A percentile compares a stretch with the other conserved stretches of the same genome.
These are phyloP conservation scores for Westerdykella ornata DNA, from an alignment of 2,329 filamentous ascomycete species.

Conservation along the genomic window DNA sequence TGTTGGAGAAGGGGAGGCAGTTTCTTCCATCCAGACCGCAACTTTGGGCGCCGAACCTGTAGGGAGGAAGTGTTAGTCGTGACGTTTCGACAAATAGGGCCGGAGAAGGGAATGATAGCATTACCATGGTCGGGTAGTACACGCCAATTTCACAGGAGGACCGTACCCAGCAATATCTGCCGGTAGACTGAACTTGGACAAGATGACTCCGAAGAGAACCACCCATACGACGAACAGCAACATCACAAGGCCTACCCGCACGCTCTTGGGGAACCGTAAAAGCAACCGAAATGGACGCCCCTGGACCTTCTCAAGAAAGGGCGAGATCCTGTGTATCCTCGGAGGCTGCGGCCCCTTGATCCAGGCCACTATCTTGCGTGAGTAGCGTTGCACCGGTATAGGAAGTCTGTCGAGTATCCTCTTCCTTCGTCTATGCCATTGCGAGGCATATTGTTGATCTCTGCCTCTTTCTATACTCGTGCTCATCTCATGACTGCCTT, in stretches of 20 bases:
- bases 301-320: slow-evolving; percentile 59
- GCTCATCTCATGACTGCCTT: background rate
- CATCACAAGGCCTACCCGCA: slow-evolving; percentile 51
- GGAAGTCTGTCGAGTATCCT: background rate
- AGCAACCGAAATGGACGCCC: slow-evolving; percentile 57
- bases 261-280: slow-evolving; percentile 51
- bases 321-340: slow-evolving; percentile 39
- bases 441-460: background rate
- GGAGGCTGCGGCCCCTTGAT: slow-evolving; percentile 42
- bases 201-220: slow-evolving; percentile 59
- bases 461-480: background rate
- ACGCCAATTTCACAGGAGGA: slow-evolving; percentile 58
- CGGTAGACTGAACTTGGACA: slow-evolving; percentile 53
- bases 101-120: slow-evolving; percentile 9
- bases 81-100: background rate
- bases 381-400: background rate
- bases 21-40: slow-evolving; percentile 52
- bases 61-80: background rate
- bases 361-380: slow-evolving; percentile 36
- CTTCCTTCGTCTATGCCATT: background rate
- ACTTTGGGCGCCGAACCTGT: slow-evolving; percentile 22
- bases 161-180: slow-evolving; percentile 62
- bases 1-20: slow-evolving; percentile 49
- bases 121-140: slow-evolving; percentile 62
- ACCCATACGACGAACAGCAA: slow-evolving; percentile 60